phyloP scores from a whole-genome alignment of 805 yeast genomes.

The Sugiyamaella valdiviana region DNA sequence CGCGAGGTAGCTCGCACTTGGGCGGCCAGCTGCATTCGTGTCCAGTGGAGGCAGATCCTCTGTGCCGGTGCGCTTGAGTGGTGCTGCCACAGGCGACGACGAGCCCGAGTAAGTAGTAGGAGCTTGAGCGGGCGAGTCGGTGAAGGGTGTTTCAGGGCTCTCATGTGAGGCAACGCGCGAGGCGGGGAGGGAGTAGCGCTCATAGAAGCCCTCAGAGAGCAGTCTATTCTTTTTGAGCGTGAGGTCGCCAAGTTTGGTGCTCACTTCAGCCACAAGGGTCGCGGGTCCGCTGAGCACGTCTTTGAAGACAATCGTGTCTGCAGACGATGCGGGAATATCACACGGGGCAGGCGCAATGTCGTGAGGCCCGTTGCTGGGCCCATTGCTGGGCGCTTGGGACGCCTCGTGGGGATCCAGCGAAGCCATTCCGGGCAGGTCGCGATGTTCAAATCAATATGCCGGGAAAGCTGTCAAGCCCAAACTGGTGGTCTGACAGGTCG shows the following conservation, averaged over 20 bases:
- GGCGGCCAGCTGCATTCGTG: background rate
- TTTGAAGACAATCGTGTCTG: background rate
- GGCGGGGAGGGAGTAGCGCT: slow-evolving; percentile 28
- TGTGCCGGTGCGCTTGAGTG: background rate
- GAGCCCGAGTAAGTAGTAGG: background rate
- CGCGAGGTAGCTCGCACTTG: background rate
- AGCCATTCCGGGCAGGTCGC: too few species aligned
- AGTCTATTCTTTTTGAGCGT: slow-evolving; percentile 24
- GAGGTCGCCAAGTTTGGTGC: slow-evolving; percentile 20
- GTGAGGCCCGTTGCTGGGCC: too few species aligned
- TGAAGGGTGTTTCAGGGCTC: background rate
- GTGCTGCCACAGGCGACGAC: background rate
- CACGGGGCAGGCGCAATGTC: too few species aligned
- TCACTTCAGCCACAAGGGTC: slow-evolving; percentile 9
- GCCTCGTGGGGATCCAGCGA: too few species aligned
- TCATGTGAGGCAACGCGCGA: slow-evolving; percentile 22
- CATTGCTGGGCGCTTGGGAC: too few species aligned
- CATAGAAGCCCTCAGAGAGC: slow-evolving; percentile 27
- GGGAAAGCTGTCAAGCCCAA: too few species aligned
- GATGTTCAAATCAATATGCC: too few species aligned
- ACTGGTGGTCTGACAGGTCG: too few species aligned
- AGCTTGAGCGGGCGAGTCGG: background rate
- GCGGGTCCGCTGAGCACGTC: background rate
- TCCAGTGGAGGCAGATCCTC: background rate
- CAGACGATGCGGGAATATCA: too few species aligned